Percentiles rank a stretch among this genome's conserved stretches.
phyloP scores from a whole-genome alignment of 129 eudicot species.

The Scalesia atractyloides region DNA sequence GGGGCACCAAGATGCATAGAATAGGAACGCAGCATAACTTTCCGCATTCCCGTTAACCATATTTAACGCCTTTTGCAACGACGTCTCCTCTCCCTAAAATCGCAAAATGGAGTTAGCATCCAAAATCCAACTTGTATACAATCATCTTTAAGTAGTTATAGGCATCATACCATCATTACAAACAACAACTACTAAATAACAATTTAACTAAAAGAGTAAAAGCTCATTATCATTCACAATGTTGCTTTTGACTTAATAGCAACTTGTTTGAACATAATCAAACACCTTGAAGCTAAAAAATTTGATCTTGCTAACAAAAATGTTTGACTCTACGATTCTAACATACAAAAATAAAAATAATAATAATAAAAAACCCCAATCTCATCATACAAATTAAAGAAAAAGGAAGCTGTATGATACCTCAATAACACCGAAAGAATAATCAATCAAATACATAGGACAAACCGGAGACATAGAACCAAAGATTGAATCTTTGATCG shows the following conservation, averaged over 20 bases:
- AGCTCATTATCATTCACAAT: background rate
- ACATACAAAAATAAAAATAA: background rate
- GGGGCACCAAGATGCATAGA: slow-evolving; percentile 93
- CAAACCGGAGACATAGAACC: slow-evolving; percentile 36
- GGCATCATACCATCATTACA: background rate
- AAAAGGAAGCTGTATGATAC: slow-evolving; percentile 17
- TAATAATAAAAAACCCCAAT: slow-evolving; percentile 8
- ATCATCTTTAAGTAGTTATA: background rate
- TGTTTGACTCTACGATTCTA: background rate
- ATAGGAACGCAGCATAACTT: slow-evolving; percentile 74
- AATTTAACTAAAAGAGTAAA: background rate
- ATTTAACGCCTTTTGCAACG: slow-evolving; percentile 75
- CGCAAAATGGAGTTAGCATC: slow-evolving; percentile 11
- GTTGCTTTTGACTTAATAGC: too few relatives aligned
- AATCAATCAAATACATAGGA: slow-evolving; percentile 29
- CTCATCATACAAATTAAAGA: background rate
- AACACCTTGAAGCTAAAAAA: background rate
- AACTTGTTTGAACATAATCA: background rate
- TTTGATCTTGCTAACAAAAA: background rate
- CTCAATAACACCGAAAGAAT: slow-evolving; percentile 51
- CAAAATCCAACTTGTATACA: background rate
- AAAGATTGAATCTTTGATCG: slow-evolving; percentile 51
- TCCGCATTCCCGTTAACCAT: slow-evolving; percentile 49
- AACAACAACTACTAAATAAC: background rate
- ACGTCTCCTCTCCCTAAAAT: slow-evolving; percentile 77